Evolutionary conservation across 2,329 filamentous ascomycete species (phyloP).

Genomic region (Xylaria sp.): DNA sequence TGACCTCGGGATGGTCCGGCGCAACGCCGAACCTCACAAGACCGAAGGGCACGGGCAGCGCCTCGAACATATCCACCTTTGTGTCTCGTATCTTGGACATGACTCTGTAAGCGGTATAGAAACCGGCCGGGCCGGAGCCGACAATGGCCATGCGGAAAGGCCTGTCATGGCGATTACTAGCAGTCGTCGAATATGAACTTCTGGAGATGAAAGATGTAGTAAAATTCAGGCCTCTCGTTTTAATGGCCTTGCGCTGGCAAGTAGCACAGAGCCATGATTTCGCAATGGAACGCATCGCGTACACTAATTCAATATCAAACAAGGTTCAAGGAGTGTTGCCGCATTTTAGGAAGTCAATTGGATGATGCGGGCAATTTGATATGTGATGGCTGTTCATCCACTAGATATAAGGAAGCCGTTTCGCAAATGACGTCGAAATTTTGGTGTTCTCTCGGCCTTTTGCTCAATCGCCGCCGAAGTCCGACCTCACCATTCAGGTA

Average conservation of each 20-base stretch:
- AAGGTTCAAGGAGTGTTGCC: constrained; percentile 3
- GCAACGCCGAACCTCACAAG: constrained; percentile 93
- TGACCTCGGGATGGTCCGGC: constrained; percentile 98
- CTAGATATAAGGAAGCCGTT: not conserved
- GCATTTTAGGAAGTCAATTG: not conserved
- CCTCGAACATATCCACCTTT: constrained; percentile 93
- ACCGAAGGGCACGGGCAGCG: constrained; percentile 88
- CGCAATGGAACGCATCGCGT: constrained; percentile 28
- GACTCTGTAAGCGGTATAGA: constrained; percentile 88
- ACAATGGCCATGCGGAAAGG: constrained; percentile 83
- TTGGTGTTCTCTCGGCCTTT: constrained; percentile 13
- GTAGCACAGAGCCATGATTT: constrained; percentile 35
- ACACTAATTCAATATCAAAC: not conserved
- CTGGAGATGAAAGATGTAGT: constrained; percentile 11
- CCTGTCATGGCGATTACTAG: constrained; percentile 38
- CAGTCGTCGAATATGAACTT: constrained; percentile 31
- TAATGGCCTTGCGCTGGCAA: constrained; percentile 27
- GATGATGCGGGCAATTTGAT: not conserved
- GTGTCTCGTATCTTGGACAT: constrained; percentile 74
- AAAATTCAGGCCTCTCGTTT: constrained; percentile 1
- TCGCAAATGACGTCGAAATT: constrained; percentile 23
- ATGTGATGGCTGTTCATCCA: not conserved
- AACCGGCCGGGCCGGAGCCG: constrained; percentile 92
- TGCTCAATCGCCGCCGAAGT: constrained; percentile 9
- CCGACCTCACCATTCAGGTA: constrained; percentile 29